A percentile compares a stretch with the other conserved stretches of the same genome.
phyloP scores from a whole-genome alignment of 1,284 basidiomycete genomes.

The Rhizoctonia solani region DNA sequence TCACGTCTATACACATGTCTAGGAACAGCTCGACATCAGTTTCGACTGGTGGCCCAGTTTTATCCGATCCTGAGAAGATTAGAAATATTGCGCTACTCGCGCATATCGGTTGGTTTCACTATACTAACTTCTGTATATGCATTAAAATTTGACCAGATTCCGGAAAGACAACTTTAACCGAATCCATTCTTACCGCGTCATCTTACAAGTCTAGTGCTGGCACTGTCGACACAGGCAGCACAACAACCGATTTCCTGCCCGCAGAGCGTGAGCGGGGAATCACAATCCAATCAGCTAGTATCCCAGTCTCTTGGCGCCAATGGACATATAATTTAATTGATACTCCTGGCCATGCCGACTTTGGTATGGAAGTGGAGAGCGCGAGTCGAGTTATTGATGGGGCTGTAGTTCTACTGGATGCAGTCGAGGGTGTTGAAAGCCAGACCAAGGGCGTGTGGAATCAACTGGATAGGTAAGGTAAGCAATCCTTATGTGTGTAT shows the following conservation, averaged over 20 bases:
- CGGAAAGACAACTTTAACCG: slow-evolving; percentile 88
- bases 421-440: slow-evolving; percentile 88
- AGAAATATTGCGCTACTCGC: slow-evolving; percentile 83
- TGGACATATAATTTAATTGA: slow-evolving; percentile 88
- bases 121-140: slow-evolving; percentile 35
- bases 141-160: slow-evolving; percentile 61
- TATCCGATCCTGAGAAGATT: slow-evolving; percentile 48
- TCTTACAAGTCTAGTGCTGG: slow-evolving; percentile 74
- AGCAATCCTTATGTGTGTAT: not conserved
- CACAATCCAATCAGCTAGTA: slow-evolving; percentile 89
- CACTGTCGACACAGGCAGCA: slow-evolving; percentile 86
- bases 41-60: not conserved
- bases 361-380: slow-evolving; percentile 93
- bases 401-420: slow-evolving; percentile 84
- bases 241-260: slow-evolving; percentile 88
- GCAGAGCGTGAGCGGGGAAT: slow-evolving; percentile 88
- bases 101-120: slow-evolving; percentile 66
- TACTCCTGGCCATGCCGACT: slow-evolving; percentile 90
- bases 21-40: not conserved
- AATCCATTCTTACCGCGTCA: slow-evolving; percentile 80
- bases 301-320: slow-evolving; percentile 84
- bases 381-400: slow-evolving; percentile 89
- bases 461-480: slow-evolving; percentile 75
- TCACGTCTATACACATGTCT: not conserved
- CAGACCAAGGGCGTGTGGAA: slow-evolving; percentile 89